phyloP scores from a whole-genome alignment of 192 early-diverging fungal genomes.

The Backusella australiensis region DNA sequence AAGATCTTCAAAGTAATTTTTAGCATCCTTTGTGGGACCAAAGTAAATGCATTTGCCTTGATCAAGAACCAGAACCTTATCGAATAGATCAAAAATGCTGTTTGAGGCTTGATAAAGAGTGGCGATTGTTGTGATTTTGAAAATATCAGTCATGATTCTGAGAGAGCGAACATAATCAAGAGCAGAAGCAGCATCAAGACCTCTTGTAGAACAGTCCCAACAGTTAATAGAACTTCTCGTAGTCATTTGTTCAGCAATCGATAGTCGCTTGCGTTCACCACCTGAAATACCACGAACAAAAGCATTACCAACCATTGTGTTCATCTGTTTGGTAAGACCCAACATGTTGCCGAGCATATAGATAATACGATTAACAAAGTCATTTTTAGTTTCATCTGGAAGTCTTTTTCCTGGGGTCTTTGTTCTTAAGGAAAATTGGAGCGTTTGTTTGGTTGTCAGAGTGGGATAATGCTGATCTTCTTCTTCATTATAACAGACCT shows the following conservation, averaged over 20 bases:
- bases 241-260: slow-evolving; percentile 76
- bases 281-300: slow-evolving; percentile 77
- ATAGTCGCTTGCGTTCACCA: slow-evolving; percentile 76
- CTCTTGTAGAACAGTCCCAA: slow-evolving; percentile 65
- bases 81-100: slow-evolving; percentile 73
- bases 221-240: slow-evolving; percentile 52
- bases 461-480: slow-evolving; percentile 78
- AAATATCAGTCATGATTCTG: slow-evolving; percentile 68
- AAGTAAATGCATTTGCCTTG: slow-evolving; percentile 69
- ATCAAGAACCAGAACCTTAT: slow-evolving; percentile 65
- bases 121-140: slow-evolving; percentile 58
- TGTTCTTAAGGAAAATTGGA: slow-evolving; percentile 73
- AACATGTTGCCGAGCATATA: slow-evolving; percentile 51
- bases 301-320: slow-evolving; percentile 74
- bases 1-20: slow-evolving; percentile 59
- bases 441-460: slow-evolving; percentile 75
- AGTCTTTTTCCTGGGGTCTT: slow-evolving; percentile 60
- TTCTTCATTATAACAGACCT: slow-evolving; percentile 79
- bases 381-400: slow-evolving; percentile 43
- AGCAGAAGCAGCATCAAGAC: slow-evolving; percentile 79
- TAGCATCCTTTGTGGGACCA: slow-evolving; percentile 58
- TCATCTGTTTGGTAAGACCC: slow-evolving; percentile 53
- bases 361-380: slow-evolving; percentile 47
- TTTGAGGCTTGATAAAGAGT: slow-evolving; percentile 71
- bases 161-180: slow-evolving; percentile 76